These are phyloP conservation scores for Penicillium bialowiezense DNA, from an alignment of 495 filamentous ascomycete genomes.

Conservation along the genomic window DNA sequence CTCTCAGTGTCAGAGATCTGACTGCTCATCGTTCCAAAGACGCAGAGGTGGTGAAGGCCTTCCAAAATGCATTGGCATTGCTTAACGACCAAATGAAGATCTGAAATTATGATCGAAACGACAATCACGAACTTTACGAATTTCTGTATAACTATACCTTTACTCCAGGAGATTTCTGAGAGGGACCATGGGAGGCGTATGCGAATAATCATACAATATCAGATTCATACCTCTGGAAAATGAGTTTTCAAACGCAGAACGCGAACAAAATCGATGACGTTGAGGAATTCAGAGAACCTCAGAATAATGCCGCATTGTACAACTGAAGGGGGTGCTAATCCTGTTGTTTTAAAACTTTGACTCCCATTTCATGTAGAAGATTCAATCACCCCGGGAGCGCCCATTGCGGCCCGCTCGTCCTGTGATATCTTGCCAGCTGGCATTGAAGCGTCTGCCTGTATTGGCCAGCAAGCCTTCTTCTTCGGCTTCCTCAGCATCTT, in stretches of 20 bases:
- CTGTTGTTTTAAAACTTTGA: no score
- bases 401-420: slow-evolving; percentile 40
- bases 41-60: slow-evolving; percentile 73
- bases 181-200: not conserved
- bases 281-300: no score
- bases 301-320: no score
- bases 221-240: not conserved
- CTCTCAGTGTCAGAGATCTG: not conserved
- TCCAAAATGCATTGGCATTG: slow-evolving; percentile 72
- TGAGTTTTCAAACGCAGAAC: not conserved
- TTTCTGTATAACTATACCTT: not conserved
- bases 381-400: not conserved
- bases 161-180: not conserved
- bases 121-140: not conserved
- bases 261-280: not conserved
- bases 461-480: slow-evolving; percentile 87
- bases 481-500: slow-evolving; percentile 90
- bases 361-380: no score
- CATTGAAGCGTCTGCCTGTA: slow-evolving; percentile 73
- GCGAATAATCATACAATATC: not conserved
- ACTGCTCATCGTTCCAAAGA: slow-evolving; percentile 43
- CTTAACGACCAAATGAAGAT: slow-evolving; percentile 42
- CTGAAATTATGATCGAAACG: not conserved
- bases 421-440: slow-evolving; percentile 86
- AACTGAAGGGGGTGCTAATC: no score